A percentile compares a stretch with the other conserved stretches of the same genome.
These are phyloP conservation scores for Saturnispora zaruensis DNA, from an alignment of 805 yeast species.

Conservation along the genomic window DNA sequence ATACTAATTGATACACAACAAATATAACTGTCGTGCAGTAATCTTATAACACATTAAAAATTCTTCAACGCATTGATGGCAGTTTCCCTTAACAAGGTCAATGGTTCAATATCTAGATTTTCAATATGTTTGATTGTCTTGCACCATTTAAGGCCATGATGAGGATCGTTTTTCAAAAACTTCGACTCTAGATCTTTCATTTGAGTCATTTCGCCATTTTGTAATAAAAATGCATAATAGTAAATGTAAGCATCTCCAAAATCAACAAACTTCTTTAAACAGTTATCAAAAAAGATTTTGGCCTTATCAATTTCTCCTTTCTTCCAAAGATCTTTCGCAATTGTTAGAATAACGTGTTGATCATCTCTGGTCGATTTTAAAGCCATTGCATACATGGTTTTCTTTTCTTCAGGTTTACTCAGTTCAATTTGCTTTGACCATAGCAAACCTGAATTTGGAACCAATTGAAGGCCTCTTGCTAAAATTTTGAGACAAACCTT, in stretches of 20 bases:
- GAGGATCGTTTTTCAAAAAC: slow-evolving; percentile 42
- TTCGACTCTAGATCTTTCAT: slow-evolving; percentile 27
- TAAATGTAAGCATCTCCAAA: slow-evolving; percentile 77
- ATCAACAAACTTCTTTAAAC: slow-evolving; percentile 38
- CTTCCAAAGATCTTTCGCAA: slow-evolving; percentile 61
- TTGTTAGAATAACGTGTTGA: slow-evolving; percentile 46
- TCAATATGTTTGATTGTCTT: slow-evolving; percentile 38
- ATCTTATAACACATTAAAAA: not conserved
- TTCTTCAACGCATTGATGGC: slow-evolving; percentile 8
- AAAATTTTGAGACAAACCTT: slow-evolving; percentile 41
- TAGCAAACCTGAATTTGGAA: slow-evolving; percentile 50
- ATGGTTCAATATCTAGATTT: slow-evolving; percentile 19
- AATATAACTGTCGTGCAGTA: not conserved
- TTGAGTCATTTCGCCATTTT: slow-evolving; percentile 33
- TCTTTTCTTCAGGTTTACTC: slow-evolving; percentile 35
- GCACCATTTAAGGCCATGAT: slow-evolving; percentile 57
- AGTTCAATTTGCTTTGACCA: slow-evolving; percentile 58
- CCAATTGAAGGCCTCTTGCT: slow-evolving; percentile 47
- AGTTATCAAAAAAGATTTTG: slow-evolving; percentile 64
- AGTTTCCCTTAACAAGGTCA: slow-evolving; percentile 17
- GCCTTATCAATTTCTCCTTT: slow-evolving; percentile 60
- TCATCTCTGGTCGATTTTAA: slow-evolving; percentile 56
- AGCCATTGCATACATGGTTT: slow-evolving; percentile 61
- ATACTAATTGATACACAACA: not conserved
- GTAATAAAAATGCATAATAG: slow-evolving; percentile 39